phyloP scores from a whole-genome alignment of 108 stramenopile genomes.

The Nitzschia sp. region DNA sequence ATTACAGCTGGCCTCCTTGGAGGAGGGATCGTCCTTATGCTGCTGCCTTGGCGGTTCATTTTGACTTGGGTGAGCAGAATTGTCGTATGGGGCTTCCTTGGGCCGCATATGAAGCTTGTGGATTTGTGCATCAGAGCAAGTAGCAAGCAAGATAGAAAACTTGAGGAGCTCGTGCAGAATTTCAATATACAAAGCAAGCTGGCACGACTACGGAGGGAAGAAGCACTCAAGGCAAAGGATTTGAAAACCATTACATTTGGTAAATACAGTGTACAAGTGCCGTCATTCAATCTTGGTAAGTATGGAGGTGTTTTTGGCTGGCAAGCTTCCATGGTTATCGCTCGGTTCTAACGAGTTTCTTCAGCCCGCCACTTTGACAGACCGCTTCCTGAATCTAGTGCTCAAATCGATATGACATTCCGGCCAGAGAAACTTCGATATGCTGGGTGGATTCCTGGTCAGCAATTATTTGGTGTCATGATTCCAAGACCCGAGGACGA shows the following conservation, averaged over 20 bases:
- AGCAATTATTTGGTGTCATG: slow-evolving; percentile 40
- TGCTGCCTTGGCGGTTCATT: slow-evolving; percentile 69
- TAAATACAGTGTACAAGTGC: slow-evolving; percentile 39
- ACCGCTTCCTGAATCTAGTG: slow-evolving; percentile 66
- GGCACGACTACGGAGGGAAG: slow-evolving; percentile 57
- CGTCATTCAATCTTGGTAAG: slow-evolving; percentile 44
- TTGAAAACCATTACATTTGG: slow-evolving; percentile 65
- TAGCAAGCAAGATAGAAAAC: slow-evolving; percentile 22
- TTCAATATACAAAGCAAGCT: slow-evolving; percentile 25
- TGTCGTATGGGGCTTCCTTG: slow-evolving; percentile 63
- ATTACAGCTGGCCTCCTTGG: slow-evolving; percentile 51
- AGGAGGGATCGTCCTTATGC: slow-evolving; percentile 44
- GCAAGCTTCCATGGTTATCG: background rate
- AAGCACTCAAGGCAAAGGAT: slow-evolving; percentile 68
- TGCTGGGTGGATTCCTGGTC: slow-evolving; percentile 32
- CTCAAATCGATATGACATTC: slow-evolving; percentile 43
- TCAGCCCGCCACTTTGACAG: slow-evolving; percentile 61
- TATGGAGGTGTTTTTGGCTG: background rate
- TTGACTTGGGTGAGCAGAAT: slow-evolving; percentile 55
- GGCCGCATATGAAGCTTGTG: slow-evolving; percentile 68
- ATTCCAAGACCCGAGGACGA: slow-evolving; percentile 42
- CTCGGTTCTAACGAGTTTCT: background rate
- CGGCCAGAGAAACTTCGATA: slow-evolving; percentile 6
- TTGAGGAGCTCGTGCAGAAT: slow-evolving; percentile 28
- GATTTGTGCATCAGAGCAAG: slow-evolving; percentile 48